phyloP scores from a whole-genome alignment of 176 grass and related monocot species.

The Oryza rufipogon region DNA sequence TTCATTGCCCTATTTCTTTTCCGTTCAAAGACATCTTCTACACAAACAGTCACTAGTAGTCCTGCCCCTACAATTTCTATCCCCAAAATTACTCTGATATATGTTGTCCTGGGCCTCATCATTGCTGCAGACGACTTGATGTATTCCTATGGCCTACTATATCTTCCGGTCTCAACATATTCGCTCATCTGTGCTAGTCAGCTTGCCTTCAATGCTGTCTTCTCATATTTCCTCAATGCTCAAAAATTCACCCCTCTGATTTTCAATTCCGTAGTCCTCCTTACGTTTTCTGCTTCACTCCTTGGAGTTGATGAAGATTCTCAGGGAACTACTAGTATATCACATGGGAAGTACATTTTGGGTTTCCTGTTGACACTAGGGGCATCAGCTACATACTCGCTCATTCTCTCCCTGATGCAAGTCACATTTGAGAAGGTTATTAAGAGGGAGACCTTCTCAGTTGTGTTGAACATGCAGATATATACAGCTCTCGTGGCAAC shows the following conservation, averaged over 20 bases:
- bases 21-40: conserved; percentile 41
- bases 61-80: conserved; percentile 44
- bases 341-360: conserved; percentile 51
- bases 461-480: conserved; percentile 77
- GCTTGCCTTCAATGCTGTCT: conserved; percentile 86
- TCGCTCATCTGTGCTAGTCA: conserved; percentile 94
- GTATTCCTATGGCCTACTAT: conserved; percentile 91
- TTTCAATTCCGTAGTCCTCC: conserved; percentile 76
- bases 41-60: neutral
- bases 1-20: conserved; percentile 60
- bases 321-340: conserved; percentile 32
- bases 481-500: conserved; percentile 66
- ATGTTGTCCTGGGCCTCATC: conserved; percentile 72
- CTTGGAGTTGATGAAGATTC: conserved; percentile 66
- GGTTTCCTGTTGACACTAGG: conserved; percentile 77
- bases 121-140: conserved; percentile 83
- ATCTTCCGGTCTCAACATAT: conserved; percentile 90
- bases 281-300: conserved; percentile 80
- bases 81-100: conserved; percentile 65
- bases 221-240: conserved; percentile 82
- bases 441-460: conserved; percentile 72
- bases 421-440: conserved; percentile 84
- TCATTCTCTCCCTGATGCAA: conserved; percentile 96
- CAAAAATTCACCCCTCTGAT: conserved; percentile 80
- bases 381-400: conserved; percentile 82